phyloP scores from a whole-genome alignment of 805 yeast species.

The Ogataea angusta region DNA sequence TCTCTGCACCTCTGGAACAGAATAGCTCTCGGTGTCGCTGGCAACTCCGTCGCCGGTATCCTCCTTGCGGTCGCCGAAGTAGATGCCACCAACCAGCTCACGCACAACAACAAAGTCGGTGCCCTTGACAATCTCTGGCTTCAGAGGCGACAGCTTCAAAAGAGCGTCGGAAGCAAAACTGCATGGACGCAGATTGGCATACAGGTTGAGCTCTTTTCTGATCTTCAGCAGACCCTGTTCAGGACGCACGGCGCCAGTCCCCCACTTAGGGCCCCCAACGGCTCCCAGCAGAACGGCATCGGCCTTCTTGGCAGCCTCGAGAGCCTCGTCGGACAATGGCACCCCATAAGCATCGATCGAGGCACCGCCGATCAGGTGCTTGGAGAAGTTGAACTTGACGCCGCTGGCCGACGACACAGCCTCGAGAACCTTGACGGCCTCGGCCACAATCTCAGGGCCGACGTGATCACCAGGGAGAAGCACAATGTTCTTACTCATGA shows the following conservation, averaged over 20 bases:
- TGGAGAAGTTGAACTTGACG: constrained; percentile 69
- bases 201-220: constrained; percentile 88
- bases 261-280: constrained; percentile 99
- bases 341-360: constrained; percentile 96
- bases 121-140: constrained; percentile 79
- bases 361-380: constrained; percentile 95
- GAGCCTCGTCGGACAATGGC: constrained; percentile 83
- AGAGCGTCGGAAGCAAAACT: constrained; percentile 84
- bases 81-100: constrained; percentile 97
- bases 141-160: constrained; percentile 83
- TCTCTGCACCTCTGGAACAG: constrained; percentile 89
- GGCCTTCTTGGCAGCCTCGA: constrained; percentile 78
- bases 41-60: constrained; percentile 87
- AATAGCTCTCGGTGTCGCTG: constrained; percentile 88
- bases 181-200: constrained; percentile 97
- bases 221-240: constrained; percentile 94
- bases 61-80: constrained; percentile 94
- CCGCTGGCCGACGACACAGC: constrained; percentile 64
- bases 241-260: constrained; percentile 93
- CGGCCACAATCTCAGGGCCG: constrained; percentile 84
- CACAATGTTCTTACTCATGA: constrained; percentile 57
- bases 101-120: constrained; percentile 92
- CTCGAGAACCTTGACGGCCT: constrained; percentile 86
- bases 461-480: constrained; percentile 96
- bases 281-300: constrained; percentile 98